These are phyloP conservation scores for Fusarium sp. DNA, from an alignment of 2,329 filamentous ascomycete genomes.

Conservation along the genomic window DNA sequence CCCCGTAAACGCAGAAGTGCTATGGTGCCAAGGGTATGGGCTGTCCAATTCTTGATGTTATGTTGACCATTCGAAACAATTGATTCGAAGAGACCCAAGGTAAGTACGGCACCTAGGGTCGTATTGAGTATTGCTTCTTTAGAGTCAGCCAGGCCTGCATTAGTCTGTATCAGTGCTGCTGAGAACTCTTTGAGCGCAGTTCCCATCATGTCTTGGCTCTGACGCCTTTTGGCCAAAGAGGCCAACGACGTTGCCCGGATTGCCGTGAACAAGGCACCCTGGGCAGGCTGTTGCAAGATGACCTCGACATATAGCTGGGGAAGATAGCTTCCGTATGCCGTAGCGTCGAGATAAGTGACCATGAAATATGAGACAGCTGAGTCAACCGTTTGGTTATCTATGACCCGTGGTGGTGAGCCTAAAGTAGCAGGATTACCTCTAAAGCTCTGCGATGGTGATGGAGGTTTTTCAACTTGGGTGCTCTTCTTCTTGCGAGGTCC, in stretches of 20 bases:
- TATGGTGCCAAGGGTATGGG: not conserved
- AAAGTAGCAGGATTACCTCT: no score
- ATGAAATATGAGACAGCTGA: not conserved
- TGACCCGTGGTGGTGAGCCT: not conserved
- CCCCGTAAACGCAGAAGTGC: not conserved
- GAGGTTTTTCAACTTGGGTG: not conserved
- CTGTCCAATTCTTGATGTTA: not conserved
- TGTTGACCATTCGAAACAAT: not conserved
- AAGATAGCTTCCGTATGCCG: not conserved
- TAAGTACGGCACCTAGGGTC: not conserved
- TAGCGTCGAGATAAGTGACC: not conserved
- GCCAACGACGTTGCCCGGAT: not conserved
- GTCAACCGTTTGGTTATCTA: not conserved
- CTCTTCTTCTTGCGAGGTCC: not conserved
- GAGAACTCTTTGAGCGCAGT: not conserved
- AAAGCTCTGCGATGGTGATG: not conserved
- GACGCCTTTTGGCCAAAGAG: not conserved
- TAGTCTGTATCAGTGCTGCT: not conserved
- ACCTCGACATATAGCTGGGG: not conserved
- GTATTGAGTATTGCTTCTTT: not conserved
- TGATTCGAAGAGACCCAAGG: not conserved
- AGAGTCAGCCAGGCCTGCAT: not conserved
- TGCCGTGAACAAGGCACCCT: not conserved
- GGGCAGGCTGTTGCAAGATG: not conserved
- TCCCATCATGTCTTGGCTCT: not conserved